Base-by-base conservation (phyloP, 1,284 basidiomycete genomes). In the Chiua sp. region DNA sequence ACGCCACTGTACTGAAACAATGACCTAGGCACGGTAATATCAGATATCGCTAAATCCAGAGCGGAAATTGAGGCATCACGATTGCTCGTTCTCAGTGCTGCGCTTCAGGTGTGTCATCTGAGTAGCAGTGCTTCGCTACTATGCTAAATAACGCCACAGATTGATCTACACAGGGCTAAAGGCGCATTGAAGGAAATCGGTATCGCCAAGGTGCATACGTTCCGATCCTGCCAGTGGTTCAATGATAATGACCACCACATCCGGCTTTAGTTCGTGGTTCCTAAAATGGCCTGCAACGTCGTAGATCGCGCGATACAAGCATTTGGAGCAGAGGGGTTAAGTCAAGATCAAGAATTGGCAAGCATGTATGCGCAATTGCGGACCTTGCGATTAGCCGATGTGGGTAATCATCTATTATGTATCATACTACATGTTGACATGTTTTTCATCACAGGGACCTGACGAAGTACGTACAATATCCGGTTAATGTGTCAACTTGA, bases 161-260 rank as follows among this genome's bases (percentile, higher is more conserved):
- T 98, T 62, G 96, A 98, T 79, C 89, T 88, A 67, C 80, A 86
- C 71, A 87, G 91, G 65, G 94, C 97, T 4, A 99, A 98, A 76
- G 96, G 93, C 47, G 97, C 98, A 0, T 75, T 98, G 77, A 96
- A 96, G 77, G 97, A 98, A 76, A 99, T 99, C 70, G 96, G 94
- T 47, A 94, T 98, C 65, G 94, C 95, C 59, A 99, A 99, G 84
- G 96, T 93, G 60, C 56, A 47, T 20, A 10, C 20, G 51, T 32
- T 57, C 15, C 13, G 20, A 52, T 37, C 32, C 26, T 39, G 39
- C 22, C 7, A 13, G 30, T 7, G 26, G 32, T 33, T 11, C 10
- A 37, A 35, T 33, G 30, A 37, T 54, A 18, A 49, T 30, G 49
- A 20, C 67, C n/a, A 44, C 42, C 12, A 65, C 56, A 52, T 26